Evolutionary conservation across 2,329 filamentous ascomycete species (phyloP).

Genomic region (Xylogone sp.): DNA sequence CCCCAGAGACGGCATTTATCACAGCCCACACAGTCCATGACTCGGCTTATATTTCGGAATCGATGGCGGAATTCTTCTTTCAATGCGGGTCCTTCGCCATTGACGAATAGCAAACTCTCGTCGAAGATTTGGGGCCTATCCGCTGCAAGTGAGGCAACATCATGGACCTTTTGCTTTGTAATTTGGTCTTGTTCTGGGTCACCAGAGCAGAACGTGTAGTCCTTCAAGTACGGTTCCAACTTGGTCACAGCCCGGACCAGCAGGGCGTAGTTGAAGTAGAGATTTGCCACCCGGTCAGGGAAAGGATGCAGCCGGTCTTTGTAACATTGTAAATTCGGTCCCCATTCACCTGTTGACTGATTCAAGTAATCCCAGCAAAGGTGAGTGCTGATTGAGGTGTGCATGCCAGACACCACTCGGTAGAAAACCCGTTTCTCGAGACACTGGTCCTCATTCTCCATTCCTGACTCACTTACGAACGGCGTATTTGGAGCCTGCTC

Average conservation of each 20-base stretch:
- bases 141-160: conserved; percentile 67
- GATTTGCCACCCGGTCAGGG: conserved; percentile 90
- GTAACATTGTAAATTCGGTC: conserved; percentile 87
- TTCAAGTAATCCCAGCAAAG: conserved; percentile 96
- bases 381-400: conserved; percentile 94
- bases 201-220: conserved; percentile 89
- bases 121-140: conserved; percentile 82
- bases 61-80: conserved; percentile 98
- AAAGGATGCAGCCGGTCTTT: conserved; percentile 76
- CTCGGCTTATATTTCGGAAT: conserved; percentile 91
- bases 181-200: conserved; percentile 73
- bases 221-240: conserved; percentile 71
- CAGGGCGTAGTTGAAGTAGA: conserved; percentile 99
- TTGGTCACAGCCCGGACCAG: conserved; percentile 89
- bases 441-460: conserved; percentile 86
- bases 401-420: conserved; percentile 93
- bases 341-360: conserved; percentile 90
- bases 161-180: conserved; percentile 79
- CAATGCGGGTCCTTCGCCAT: conserved; percentile 67
- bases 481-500: conserved; percentile 49
- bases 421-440: conserved; percentile 99
- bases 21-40: conserved; percentile 98
- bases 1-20: conserved; percentile 99
- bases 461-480: conserved; percentile 58
- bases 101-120: conserved; percentile 91